phyloP scores from a whole-genome alignment of 306 rosid genomes.

The Betula pendula region DNA sequence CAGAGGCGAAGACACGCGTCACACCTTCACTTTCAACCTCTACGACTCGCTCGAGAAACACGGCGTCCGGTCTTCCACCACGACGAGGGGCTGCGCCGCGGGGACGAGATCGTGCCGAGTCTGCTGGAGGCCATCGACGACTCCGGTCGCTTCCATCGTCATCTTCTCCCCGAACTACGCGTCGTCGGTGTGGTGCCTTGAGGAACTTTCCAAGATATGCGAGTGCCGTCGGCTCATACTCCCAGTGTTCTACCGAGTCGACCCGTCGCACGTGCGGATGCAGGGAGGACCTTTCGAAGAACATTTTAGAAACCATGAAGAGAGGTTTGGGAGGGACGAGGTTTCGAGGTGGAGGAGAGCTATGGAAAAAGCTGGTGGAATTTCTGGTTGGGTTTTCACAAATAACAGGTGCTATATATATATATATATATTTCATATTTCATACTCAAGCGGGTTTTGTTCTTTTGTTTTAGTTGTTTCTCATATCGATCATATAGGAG shows the following conservation, averaged over 20 bases:
- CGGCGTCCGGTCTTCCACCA: slow-evolving; percentile 45
- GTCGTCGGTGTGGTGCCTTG: slow-evolving; percentile 47
- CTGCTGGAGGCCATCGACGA: slow-evolving; percentile 58
- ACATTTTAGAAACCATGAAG: slow-evolving; percentile 28
- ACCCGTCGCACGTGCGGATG: slow-evolving; percentile 51
- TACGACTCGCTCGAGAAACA: slow-evolving; percentile 26
- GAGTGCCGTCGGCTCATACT: slow-evolving; percentile 40
- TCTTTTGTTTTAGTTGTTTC: too few relatives aligned
- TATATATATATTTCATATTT: too few relatives aligned
- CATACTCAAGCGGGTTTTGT: too few relatives aligned
- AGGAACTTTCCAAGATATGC: slow-evolving; percentile 50
- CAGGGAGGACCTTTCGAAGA: slow-evolving; percentile 46
- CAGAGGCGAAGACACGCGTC: slow-evolving; percentile 48
- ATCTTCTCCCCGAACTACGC: slow-evolving; percentile 46
- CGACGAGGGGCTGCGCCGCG: slow-evolving; percentile 44
- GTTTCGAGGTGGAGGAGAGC: slow-evolving; percentile 48
- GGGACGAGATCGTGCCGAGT: slow-evolving; percentile 39
- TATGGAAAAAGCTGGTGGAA: slow-evolving; percentile 56
- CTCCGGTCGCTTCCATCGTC: slow-evolving; percentile 50
- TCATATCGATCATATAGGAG: too few relatives aligned
- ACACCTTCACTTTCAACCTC: slow-evolving; percentile 27
- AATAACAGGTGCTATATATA: too few relatives aligned
- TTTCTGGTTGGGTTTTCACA: slow-evolving; percentile 41
- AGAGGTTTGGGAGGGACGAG: background rate
- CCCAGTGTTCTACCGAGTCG: slow-evolving; percentile 50